Evolutionary conservation across 176 grass and related monocot species (phyloP).

Genomic region (Aegilops speltoides): DNA sequence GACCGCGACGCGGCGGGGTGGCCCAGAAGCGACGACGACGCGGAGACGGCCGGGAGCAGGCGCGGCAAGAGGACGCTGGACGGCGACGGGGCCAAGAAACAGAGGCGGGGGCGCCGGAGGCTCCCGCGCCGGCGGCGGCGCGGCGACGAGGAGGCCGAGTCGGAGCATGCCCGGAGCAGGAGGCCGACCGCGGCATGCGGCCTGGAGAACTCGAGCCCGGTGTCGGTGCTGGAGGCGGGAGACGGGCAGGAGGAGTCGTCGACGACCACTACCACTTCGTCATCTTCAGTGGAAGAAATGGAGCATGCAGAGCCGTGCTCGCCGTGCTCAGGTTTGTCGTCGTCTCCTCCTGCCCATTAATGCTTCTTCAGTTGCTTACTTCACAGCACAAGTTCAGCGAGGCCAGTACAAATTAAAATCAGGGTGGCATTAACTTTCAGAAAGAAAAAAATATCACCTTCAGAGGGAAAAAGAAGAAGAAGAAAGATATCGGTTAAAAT

Average conservation of each 20-base stretch:
- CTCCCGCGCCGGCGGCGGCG: constrained; percentile 16
- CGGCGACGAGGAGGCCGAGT: neutral
- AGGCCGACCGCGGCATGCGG: neutral
- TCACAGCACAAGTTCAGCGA: no score
- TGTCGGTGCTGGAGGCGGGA: constrained; percentile 67
- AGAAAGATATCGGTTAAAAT: neutral
- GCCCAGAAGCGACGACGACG: neutral
- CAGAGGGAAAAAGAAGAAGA: no score
- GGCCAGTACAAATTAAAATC: neutral
- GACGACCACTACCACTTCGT: constrained; percentile 7
- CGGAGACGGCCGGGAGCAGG: neutral
- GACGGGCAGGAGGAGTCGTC: constrained; percentile 20
- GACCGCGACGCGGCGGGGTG: neutral
- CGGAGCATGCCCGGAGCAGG: neutral
- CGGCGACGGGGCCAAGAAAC: neutral
- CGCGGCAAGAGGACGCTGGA: neutral
- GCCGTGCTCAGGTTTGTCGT: constrained; percentile 46
- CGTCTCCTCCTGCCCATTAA: neutral
- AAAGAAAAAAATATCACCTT: neutral
- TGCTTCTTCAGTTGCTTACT: neutral
- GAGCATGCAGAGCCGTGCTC: constrained; percentile 33
- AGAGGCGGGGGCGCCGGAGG: neutral
- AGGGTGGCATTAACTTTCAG: neutral
- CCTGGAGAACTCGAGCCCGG: constrained; percentile 57
- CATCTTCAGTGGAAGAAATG: constrained; percentile 31